Conservation (phyloP, 2,329 filamentous ascomycete genomes). For the Aschersonia sp. region DNA sequence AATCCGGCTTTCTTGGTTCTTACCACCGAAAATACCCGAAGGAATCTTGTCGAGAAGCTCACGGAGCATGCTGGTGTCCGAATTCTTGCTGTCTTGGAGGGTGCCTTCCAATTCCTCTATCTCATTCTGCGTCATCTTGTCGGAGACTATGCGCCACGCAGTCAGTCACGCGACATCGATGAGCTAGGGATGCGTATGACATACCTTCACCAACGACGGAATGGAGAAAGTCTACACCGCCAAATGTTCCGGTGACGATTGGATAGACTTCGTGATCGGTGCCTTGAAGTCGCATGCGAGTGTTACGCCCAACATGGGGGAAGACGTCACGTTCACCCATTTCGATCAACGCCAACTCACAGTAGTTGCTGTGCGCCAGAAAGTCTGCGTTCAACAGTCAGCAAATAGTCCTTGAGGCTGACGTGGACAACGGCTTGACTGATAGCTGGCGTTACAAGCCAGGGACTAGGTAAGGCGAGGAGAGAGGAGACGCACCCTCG, state of each 20-base stretch:
- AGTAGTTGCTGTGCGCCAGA: slow-evolving; percentile 88
- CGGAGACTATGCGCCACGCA: slow-evolving; percentile 41
- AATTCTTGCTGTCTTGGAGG: slow-evolving; percentile 47
- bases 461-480: background rate
- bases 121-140: slow-evolving; percentile 85
- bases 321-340: slow-evolving; percentile 70
- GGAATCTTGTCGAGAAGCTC: slow-evolving; percentile 73
- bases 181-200: slow-evolving; percentile 3
- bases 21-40: slow-evolving; percentile 60
- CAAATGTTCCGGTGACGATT: slow-evolving; percentile 81
- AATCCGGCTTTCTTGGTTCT: slow-evolving; percentile 60
- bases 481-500: slow-evolving; percentile 36
- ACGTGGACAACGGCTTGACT: no score
- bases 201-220: slow-evolving; percentile 60
- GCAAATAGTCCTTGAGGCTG: background rate
- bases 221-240: slow-evolving; percentile 86
- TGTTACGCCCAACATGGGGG: slow-evolving; percentile 68
- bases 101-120: slow-evolving; percentile 79
- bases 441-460: background rate
- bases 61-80: slow-evolving; percentile 61
- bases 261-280: slow-evolving; percentile 58
- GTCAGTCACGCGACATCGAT: background rate
- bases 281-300: slow-evolving; percentile 55
- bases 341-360: slow-evolving; percentile 75
- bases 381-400: slow-evolving; percentile 43